phyloP scores from a whole-genome alignment of 495 filamentous ascomycete genomes.

The Sordaria brevicollis region DNA sequence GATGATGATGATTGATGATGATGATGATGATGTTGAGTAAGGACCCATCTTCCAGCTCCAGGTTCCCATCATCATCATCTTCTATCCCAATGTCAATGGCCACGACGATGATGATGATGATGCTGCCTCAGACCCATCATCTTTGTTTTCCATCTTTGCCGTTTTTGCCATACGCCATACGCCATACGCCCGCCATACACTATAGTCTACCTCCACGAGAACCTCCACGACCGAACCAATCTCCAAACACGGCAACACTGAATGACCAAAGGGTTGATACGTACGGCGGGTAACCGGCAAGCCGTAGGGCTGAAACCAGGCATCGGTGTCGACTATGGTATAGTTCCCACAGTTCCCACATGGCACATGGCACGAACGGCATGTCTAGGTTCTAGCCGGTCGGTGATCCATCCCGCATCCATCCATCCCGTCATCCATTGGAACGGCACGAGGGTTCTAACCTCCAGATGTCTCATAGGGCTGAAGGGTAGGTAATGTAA shows the following conservation, averaged over 20 bases:
- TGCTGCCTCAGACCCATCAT: neutral
- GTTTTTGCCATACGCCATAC: no score
- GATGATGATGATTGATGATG: neutral
- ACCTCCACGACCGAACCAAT: no score
- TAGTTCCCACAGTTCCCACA: no score
- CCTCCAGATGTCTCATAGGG: no score
- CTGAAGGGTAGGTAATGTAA: neutral
- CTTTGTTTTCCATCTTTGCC: neutral
- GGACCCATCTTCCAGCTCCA: neutral
- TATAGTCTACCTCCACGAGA: no score
- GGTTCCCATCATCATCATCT: neutral
- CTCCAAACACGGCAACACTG: neutral
- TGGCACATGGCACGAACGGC: neutral
- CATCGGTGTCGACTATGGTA: no score
- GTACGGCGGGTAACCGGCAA: neutral
- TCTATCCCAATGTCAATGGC: no score
- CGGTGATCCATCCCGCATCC: neutral
- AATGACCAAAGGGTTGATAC: neutral
- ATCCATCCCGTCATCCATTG: neutral
- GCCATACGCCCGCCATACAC: no score
- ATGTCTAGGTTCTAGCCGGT: no score
- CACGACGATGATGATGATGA: no score
- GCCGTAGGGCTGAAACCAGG: neutral
- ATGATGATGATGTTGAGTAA: neutral
- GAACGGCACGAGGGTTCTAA: no score